These are phyloP conservation scores for Cucumis hystrix DNA, from an alignment of 306 rosid genomes.

Conservation along the genomic window DNA sequence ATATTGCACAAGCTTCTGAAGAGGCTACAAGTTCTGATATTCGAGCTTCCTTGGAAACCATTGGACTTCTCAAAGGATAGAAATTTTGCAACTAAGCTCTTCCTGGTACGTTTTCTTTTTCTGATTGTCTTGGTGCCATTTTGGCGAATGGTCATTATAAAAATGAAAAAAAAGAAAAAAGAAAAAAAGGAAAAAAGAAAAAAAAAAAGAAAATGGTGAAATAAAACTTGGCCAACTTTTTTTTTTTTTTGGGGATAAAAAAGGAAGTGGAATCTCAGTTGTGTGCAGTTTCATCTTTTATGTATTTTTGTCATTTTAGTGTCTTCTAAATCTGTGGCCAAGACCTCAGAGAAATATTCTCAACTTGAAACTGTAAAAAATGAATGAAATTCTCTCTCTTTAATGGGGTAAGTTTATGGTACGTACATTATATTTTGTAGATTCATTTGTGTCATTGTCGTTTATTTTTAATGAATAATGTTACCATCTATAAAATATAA, in stretches of 20 bases:
- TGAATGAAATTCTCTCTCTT: not conserved
- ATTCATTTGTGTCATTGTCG: not conserved
- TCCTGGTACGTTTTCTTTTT: not conserved
- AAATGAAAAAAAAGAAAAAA: not conserved
- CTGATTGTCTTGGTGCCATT: conserved; percentile 1
- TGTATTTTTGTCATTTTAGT: not conserved
- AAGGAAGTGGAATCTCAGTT: not conserved
- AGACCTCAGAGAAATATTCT: not conserved
- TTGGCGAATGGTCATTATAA: conserved; percentile 2
- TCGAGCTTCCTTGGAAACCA: conserved; percentile 48
- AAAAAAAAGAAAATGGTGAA: not conserved
- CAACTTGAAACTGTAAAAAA: not conserved
- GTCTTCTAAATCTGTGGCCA: not conserved
- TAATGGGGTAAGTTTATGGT: not conserved
- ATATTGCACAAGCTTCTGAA: conserved; percentile 45
- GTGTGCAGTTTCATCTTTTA: not conserved
- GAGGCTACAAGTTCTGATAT: conserved; percentile 46
- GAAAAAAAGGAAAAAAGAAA: not conserved
- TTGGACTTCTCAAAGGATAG: conserved; percentile 44
- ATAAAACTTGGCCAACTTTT: not conserved
- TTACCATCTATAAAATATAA: not conserved
- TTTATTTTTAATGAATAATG: not conserved
- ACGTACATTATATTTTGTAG: not conserved
- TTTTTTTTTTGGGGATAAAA: not conserved
- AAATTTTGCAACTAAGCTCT: not conserved